Percentiles rank a stretch among this genome's conserved stretches.
Conservation (phyloP, 108 stramenopile genomes). For the Discostella pseudostelligera region DNA sequence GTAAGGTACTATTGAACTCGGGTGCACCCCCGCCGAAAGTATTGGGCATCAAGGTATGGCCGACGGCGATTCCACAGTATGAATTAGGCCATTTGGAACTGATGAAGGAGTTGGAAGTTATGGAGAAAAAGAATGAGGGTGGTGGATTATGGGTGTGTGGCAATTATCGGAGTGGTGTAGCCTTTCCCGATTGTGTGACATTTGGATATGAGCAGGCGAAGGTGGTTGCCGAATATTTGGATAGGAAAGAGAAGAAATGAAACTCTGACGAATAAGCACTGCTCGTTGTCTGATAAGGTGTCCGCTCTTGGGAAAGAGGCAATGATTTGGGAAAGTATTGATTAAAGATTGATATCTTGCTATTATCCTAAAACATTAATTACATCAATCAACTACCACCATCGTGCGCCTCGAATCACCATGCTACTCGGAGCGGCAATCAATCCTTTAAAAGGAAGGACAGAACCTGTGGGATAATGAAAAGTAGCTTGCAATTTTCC, state of each 20-base stretch:
- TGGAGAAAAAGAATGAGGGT: slow-evolving; percentile 17
- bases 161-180: slow-evolving; percentile 93
- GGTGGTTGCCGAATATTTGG: slow-evolving; percentile 62
- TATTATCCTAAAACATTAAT: too few relatives aligned
- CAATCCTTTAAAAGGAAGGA: too few relatives aligned
- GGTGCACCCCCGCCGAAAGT: slow-evolving; percentile 85
- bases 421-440: too few relatives aligned
- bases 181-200: slow-evolving; percentile 93
- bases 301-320: too few relatives aligned
- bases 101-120: slow-evolving; percentile 55
- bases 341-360: too few relatives aligned
- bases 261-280: too few relatives aligned
- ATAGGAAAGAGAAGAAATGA: slow-evolving; percentile 9
- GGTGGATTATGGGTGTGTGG: slow-evolving; percentile 87
- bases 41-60: slow-evolving; percentile 87
- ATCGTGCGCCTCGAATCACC: too few relatives aligned
- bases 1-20: slow-evolving; percentile 75
- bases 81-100: slow-evolving; percentile 78
- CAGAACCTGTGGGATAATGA: too few relatives aligned
- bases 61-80: slow-evolving; percentile 94
- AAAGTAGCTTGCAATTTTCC: too few relatives aligned
- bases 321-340: too few relatives aligned
- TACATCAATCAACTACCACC: too few relatives aligned
- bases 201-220: slow-evolving; percentile 90
- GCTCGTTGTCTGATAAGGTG: too few relatives aligned